Evolutionary conservation across 805 yeast genomes (phyloP).

Genomic region (Ascoidea rubescens): DNA sequence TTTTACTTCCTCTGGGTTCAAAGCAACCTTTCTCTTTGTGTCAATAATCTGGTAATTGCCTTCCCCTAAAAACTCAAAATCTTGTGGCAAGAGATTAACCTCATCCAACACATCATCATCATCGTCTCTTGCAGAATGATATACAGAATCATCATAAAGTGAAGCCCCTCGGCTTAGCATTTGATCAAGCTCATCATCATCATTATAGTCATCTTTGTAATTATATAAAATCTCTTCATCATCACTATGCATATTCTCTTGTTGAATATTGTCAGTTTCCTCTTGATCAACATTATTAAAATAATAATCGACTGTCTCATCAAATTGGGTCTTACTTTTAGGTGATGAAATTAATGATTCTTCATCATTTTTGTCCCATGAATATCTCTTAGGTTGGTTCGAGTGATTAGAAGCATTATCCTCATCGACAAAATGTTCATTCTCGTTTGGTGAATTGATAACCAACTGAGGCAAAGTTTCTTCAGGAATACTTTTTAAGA

Average conservation of each 20-base stretch:
- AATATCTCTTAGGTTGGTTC: background rate
- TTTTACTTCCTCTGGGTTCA: background rate
- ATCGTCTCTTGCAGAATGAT: slow-evolving; percentile 2
- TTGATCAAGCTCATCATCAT: slow-evolving; percentile 3
- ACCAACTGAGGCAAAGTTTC: no score
- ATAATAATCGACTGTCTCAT: background rate
- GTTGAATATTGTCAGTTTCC: no score
- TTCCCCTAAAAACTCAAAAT: slow-evolving; percentile 17
- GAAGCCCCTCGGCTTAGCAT: background rate
- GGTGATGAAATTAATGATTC: background rate
- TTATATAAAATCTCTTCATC: background rate
- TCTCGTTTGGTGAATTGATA: no score
- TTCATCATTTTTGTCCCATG: background rate
- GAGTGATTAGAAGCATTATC: no score
- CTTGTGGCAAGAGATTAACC: slow-evolving; percentile 22
- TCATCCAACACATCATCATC: slow-evolving; percentile 21
- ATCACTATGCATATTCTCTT: no score
- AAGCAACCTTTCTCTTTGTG: background rate
- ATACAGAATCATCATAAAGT: slow-evolving; percentile 2
- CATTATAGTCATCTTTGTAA: slow-evolving; percentile 1
- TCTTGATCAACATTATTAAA: no score
- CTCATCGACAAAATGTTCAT: no score
- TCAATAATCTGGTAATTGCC: slow-evolving; percentile 4
- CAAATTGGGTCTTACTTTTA: background rate
- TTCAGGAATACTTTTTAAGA: no score